Percentiles rank a stretch among this genome's conserved stretches.
These are phyloP conservation scores for Mortierella sp. DNA, from an alignment of 371 early-diverging fungal species.

Conservation along the genomic window DNA sequence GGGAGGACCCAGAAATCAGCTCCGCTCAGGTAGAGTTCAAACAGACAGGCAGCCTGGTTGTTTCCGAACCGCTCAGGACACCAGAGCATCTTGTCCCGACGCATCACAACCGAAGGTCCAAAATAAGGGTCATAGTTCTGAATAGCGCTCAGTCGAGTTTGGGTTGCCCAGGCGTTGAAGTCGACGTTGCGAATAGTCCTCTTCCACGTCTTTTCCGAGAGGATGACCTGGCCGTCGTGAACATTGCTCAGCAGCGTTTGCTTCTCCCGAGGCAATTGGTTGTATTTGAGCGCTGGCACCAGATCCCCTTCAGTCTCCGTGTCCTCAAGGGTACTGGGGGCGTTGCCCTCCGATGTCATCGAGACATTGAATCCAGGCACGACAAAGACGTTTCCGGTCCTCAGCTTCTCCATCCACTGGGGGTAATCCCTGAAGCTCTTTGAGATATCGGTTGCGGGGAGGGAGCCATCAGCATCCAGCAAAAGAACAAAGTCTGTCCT, in stretches of 20 bases:
- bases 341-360: background rate
- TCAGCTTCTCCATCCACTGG: constrained; percentile 60
- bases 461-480: constrained; percentile 56
- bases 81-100: constrained; percentile 59
- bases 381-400: constrained; percentile 67
- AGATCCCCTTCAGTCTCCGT: background rate
- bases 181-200: constrained; percentile 54
- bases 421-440: constrained; percentile 32
- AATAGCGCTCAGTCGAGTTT: constrained; percentile 37
- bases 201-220: constrained; percentile 59
- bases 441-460: constrained; percentile 55
- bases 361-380: constrained; percentile 63
- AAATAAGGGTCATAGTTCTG: constrained; percentile 57
- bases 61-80: constrained; percentile 75
- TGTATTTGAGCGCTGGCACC: constrained; percentile 23
- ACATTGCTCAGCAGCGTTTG: constrained; percentile 20
- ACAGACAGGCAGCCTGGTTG: constrained; percentile 74
- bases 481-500: constrained; percentile 64
- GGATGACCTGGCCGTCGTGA: constrained; percentile 30
- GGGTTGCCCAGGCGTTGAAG: constrained; percentile 51
- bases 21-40: constrained; percentile 69
- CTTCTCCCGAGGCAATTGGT: constrained; percentile 37
- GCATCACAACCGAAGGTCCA: constrained; percentile 47
- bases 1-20: constrained; percentile 70
- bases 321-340: constrained; percentile 2